Evolutionary conservation across 495 filamentous ascomycete species (phyloP).

Genomic region (Friedmanniomyces simplex): DNA sequence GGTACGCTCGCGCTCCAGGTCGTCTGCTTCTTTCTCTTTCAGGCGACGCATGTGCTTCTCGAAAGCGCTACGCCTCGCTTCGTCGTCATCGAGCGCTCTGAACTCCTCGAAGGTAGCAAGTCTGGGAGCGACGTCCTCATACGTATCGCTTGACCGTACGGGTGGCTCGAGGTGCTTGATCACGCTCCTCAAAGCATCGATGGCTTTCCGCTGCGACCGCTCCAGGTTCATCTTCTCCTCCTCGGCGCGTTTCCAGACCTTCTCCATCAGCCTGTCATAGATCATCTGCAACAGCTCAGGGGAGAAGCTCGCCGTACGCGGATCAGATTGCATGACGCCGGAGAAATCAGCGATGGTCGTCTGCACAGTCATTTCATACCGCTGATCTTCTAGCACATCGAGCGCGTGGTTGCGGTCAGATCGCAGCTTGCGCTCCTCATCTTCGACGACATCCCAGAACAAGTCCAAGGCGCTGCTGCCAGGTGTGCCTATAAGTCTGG

Average conservation of each 20-base stretch:
- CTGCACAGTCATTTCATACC: constrained; percentile 75
- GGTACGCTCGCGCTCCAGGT: constrained; percentile 61
- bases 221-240: constrained; percentile 78
- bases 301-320: constrained; percentile 73
- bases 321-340: constrained; percentile 65
- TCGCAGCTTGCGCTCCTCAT: constrained; percentile 77
- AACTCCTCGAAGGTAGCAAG: constrained; percentile 77
- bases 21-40: constrained; percentile 84
- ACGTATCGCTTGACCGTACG: constrained; percentile 63
- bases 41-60: constrained; percentile 87
- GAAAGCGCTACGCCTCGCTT: constrained; percentile 71
- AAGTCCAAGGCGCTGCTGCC: constrained; percentile 89
- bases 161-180: constrained; percentile 92
- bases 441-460: constrained; percentile 94
- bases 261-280: constrained; percentile 77
- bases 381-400: constrained; percentile 89
- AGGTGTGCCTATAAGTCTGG: constrained; percentile 70
- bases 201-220: constrained; percentile 70
- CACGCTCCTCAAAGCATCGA: constrained; percentile 73
- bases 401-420: constrained; percentile 72
- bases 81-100: constrained; percentile 68
- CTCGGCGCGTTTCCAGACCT: constrained; percentile 61
- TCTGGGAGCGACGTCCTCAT: constrained; percentile 69
- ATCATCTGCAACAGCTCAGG: constrained; percentile 63
- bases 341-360: constrained; percentile 84